Evolutionary conservation across 805 yeast species (phyloP).

Genomic region (Suhomyces sp.): DNA sequence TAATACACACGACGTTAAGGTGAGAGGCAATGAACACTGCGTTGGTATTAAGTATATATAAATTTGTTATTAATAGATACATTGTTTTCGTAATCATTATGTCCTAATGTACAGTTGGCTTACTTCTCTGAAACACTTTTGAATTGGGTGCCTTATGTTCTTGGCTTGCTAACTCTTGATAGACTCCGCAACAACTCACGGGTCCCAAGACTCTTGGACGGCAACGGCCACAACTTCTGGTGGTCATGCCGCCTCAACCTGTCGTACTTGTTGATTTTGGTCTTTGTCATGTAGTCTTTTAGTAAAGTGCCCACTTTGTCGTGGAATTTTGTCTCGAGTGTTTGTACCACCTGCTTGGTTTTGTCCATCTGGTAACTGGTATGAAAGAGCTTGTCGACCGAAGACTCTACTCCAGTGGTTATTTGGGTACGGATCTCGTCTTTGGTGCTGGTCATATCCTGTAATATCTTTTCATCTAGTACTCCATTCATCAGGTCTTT

Average conservation of each 20-base stretch:
- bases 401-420: constrained; percentile 19
- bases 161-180: constrained; percentile 2
- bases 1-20: too few species aligned
- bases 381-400: constrained; percentile 39
- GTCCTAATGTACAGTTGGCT: too few species aligned
- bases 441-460: constrained; percentile 10
- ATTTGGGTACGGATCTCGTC: constrained; percentile 13
- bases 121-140: too few species aligned
- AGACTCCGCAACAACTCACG: constrained; percentile 5
- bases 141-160: too few species aligned
- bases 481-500: constrained; percentile 12
- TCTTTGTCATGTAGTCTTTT: constrained; percentile 19
- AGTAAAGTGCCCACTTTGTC: constrained; percentile 19
- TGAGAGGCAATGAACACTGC: too few species aligned
- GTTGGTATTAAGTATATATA: too few species aligned
- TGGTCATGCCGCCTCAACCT: background rate
- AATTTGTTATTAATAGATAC: too few species aligned
- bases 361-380: constrained; percentile 27
- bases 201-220: background rate
- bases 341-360: constrained; percentile 21
- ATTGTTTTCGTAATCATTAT: too few species aligned
- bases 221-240: constrained; percentile 5
- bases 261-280: constrained; percentile 11
- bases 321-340: constrained; percentile 16
- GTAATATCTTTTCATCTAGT: constrained; percentile 12